Conservation (phyloP, 306 rosid genomes). For the Fagus sylvatica region DNA sequence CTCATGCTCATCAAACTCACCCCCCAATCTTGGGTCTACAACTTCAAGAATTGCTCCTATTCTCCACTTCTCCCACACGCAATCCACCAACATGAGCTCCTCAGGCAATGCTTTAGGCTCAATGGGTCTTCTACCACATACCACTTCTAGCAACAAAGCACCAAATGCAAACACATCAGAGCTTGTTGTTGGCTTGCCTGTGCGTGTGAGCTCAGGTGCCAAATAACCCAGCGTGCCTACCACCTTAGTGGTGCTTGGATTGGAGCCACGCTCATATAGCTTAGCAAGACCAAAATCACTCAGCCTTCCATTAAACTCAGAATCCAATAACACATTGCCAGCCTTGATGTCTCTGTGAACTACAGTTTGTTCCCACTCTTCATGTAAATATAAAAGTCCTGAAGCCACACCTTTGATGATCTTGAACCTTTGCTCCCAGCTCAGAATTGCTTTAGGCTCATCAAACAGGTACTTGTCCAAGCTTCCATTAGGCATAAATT, state of each 20-base stretch:
- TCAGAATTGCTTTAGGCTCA: conserved; percentile 27
- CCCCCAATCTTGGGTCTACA: conserved; percentile 39
- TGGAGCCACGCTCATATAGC: conserved; percentile 47
- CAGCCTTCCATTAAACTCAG: conserved; percentile 50
- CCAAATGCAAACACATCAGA: conserved; percentile 67
- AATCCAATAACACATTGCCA: conserved; percentile 57
- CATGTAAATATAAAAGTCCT: conserved; percentile 55
- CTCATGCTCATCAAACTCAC: conserved; percentile 42
- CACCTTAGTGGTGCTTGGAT: conserved; percentile 56
- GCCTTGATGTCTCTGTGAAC: conserved; percentile 69
- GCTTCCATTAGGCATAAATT: conserved; percentile 62
- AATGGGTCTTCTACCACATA: conserved; percentile 64
- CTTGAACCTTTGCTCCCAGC: conserved; percentile 58
- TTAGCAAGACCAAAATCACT: conserved; percentile 70
- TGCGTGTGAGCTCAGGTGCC: conserved; percentile 61
- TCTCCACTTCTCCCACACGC: conserved; percentile 62
- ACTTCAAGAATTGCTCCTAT: conserved; percentile 39
- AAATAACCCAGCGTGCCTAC: conserved; percentile 66
- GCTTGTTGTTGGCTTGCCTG: conserved; percentile 52
- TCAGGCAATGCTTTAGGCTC: conserved; percentile 59
- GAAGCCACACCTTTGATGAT: conserved; percentile 59
- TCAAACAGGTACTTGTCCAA: conserved; percentile 56
- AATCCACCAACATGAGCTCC: conserved; percentile 58
- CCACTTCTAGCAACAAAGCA: conserved; percentile 53
- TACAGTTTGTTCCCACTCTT: conserved; percentile 69